phyloP scores from a whole-genome alignment of 2,329 filamentous ascomycete species.

The Akanthomyces uredinophilus region DNA sequence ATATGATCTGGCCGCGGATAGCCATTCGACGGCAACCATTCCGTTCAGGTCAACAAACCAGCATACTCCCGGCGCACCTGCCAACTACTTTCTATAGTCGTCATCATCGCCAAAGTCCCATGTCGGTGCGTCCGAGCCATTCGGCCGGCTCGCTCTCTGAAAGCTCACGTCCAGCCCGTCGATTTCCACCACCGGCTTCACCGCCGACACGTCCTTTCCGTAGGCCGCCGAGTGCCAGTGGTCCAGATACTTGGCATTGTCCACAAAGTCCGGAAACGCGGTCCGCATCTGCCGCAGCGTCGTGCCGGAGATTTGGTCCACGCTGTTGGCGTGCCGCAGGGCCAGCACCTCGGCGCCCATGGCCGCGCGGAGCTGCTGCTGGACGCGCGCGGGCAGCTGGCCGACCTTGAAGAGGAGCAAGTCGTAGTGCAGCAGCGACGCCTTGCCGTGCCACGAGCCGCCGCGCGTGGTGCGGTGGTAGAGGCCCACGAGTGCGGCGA shows the following conservation, averaged over 20 bases:
- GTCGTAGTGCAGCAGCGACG: constrained; percentile 63
- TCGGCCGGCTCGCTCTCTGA: constrained; percentile 38
- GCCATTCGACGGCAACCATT: background rate
- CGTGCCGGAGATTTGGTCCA: constrained; percentile 59
- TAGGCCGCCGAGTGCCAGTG: constrained; percentile 43
- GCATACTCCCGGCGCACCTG: too few relatives aligned
- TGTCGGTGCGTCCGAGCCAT: constrained; percentile 52
- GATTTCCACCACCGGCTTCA: constrained; percentile 41
- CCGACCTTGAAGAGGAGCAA: constrained; percentile 59
- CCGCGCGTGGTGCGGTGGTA: constrained; percentile 57
- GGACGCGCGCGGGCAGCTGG: constrained; percentile 47
- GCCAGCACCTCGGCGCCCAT: constrained; percentile 50
- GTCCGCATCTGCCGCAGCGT: constrained; percentile 51
- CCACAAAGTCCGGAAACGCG: constrained; percentile 51
- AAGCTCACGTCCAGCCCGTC: constrained; percentile 41
- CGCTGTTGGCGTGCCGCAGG: constrained; percentile 56
- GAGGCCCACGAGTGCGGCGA: constrained; percentile 60
- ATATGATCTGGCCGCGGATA: background rate
- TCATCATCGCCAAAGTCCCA: constrained; percentile 49
- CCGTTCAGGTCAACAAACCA: background rate
- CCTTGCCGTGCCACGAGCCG: constrained; percentile 61
- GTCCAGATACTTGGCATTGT: constrained; percentile 41
- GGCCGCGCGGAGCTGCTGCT: constrained; percentile 44
- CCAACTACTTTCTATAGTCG: constrained; percentile 21
- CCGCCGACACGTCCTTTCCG: constrained; percentile 34